Conservation (phyloP, 306 rosid genomes). For the Cyclanthera cordifolia region DNA sequence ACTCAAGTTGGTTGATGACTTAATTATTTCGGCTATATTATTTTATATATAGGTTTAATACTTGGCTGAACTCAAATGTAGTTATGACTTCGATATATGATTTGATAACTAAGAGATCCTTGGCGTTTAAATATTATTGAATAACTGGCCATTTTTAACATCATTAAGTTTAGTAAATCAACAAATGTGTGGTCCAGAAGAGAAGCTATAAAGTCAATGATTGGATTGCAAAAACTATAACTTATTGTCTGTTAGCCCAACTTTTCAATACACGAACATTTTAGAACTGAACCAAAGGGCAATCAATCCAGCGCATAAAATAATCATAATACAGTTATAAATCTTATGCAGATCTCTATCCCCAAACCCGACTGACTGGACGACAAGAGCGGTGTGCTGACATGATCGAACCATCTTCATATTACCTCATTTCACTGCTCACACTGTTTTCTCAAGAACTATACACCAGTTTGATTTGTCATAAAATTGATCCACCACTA, state of each 20-base stretch:
- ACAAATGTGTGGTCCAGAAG: too few relatives aligned
- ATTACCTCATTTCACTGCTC: background rate
- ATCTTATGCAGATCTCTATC: constrained; percentile 5
- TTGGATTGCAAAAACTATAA: background rate
- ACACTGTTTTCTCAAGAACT: constrained; percentile 58
- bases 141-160: too few relatives aligned
- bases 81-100: too few relatives aligned
- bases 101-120: too few relatives aligned
- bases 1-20: too few relatives aligned
- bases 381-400: background rate
- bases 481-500: constrained; percentile 62
- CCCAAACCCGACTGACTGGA: background rate
- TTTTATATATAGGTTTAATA: too few relatives aligned
- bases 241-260: background rate
- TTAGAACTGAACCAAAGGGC: constrained; percentile 1
- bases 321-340: background rate
- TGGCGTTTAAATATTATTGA: too few relatives aligned
- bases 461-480: constrained; percentile 95
- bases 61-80: too few relatives aligned
- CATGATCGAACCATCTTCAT: background rate
- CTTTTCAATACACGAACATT: background rate
- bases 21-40: too few relatives aligned
- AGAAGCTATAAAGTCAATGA: background rate
- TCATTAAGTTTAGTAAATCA: too few relatives aligned
- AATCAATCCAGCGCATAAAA: background rate